phyloP scores from a whole-genome alignment of 2,329 filamentous ascomycete genomes.

The Xylaria sp. region DNA sequence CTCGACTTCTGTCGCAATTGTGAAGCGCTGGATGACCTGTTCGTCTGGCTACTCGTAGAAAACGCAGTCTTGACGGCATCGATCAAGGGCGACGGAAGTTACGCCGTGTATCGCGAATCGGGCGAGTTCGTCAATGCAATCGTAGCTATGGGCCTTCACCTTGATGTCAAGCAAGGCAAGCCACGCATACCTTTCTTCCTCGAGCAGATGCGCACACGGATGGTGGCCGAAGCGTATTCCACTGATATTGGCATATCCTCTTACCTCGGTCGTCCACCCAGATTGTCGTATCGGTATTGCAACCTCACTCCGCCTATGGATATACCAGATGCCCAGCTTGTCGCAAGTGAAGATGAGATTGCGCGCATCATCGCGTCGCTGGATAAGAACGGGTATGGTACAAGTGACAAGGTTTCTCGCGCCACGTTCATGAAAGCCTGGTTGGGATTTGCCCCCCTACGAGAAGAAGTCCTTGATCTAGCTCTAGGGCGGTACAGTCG shows the following conservation, averaged over 20 bases:
- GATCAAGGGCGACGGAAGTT: slow-evolving; percentile 48
- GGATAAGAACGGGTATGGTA: slow-evolving; percentile 48
- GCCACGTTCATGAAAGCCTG: slow-evolving; percentile 46
- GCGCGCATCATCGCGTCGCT: slow-evolving; percentile 43
- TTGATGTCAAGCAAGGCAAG: slow-evolving; percentile 46
- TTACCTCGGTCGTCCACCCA: slow-evolving; percentile 51
- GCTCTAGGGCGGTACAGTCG: slow-evolving; percentile 48
- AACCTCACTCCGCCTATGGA: slow-evolving; percentile 47
- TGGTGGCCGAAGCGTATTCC: slow-evolving; percentile 45
- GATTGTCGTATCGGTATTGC: slow-evolving; percentile 50
- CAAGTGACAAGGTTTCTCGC: slow-evolving; percentile 40
- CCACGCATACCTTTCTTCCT: slow-evolving; percentile 49
- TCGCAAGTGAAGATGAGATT: slow-evolving; percentile 45
- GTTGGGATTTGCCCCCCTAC: slow-evolving; percentile 42
- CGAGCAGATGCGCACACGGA: slow-evolving; percentile 46
- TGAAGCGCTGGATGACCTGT: slow-evolving; percentile 49
- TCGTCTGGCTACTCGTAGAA: slow-evolving; percentile 50
- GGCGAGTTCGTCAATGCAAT: slow-evolving; percentile 48
- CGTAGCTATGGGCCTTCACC: slow-evolving; percentile 51
- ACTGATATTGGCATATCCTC: slow-evolving; percentile 48
- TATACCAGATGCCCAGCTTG: slow-evolving; percentile 45
- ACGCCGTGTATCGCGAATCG: slow-evolving; percentile 46
- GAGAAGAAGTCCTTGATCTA: slow-evolving; percentile 53
- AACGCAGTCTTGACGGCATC: slow-evolving; percentile 40
- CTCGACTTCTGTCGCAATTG: slow-evolving; percentile 51